Percentiles rank a stretch among this genome's conserved stretches.
Evolutionary conservation across 2,329 filamentous ascomycete species (phyloP).

Genomic region (Metarhizium brunneum): DNA sequence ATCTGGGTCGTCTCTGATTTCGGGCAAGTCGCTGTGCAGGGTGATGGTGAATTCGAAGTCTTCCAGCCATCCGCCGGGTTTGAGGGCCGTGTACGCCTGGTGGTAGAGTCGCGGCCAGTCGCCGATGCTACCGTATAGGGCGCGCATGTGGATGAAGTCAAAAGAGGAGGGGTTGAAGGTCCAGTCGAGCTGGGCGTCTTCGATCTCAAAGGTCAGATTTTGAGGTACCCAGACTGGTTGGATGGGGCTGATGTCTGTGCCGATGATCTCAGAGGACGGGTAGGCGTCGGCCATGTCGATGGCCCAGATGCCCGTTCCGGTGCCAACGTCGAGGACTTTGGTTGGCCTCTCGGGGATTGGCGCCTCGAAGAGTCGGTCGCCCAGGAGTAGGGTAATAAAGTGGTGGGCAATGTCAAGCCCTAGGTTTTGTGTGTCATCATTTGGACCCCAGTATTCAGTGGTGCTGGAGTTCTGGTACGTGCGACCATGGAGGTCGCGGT

Average conservation of each 20-base stretch:
- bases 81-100: conserved; percentile 40
- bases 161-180: conserved; percentile 27
- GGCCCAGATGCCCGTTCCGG: conserved; percentile 49
- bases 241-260: conserved; percentile 47
- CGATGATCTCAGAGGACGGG: conserved; percentile 33
- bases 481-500: conserved; percentile 21
- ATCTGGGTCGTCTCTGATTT: conserved; percentile 13
- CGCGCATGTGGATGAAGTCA: conserved; percentile 52
- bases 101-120: conserved; percentile 46
- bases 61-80: conserved; percentile 43
- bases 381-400: conserved; percentile 14
- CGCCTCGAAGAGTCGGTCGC: conserved; percentile 8
- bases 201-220: conserved; percentile 18
- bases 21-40: not conserved
- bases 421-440: conserved; percentile 16
- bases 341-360: not conserved
- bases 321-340: conserved; percentile 38
- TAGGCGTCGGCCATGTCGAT: conserved; percentile 40
- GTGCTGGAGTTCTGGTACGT: conserved; percentile 20
- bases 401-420: conserved; percentile 17
- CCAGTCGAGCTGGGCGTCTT: conserved; percentile 21
- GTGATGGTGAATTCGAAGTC: conserved; percentile 14
- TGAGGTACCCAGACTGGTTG: conserved; percentile 40
- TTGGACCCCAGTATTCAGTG: conserved; percentile 19
- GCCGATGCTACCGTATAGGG: conserved; percentile 44